These are phyloP conservation scores for Cryptosporidium sp. DNA, from an alignment of 169 alveolate genomes.

Conservation along the genomic window DNA sequence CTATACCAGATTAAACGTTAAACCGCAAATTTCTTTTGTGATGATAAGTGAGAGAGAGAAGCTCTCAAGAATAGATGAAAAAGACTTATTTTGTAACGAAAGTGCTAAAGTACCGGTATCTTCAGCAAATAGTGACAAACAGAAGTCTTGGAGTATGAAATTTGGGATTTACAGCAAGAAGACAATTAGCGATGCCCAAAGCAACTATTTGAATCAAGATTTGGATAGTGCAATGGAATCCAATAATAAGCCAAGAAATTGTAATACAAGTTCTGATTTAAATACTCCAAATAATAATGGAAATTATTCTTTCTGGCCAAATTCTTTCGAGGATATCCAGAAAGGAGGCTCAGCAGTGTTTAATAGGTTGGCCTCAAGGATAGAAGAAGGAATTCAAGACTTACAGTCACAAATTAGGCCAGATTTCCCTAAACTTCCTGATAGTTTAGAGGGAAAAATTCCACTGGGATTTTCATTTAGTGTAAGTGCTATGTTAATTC, in stretches of 20 bases:
- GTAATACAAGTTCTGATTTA: background rate
- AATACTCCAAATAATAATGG: background rate
- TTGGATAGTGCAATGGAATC: background rate
- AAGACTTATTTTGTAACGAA: background rate
- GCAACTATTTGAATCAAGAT: background rate
- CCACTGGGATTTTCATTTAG: constrained; percentile 71
- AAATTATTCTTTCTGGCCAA: constrained; percentile 61
- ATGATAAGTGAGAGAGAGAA: constrained; percentile 1
- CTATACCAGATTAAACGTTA: background rate
- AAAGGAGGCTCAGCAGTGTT: constrained; percentile 70
- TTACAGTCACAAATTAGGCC: constrained; percentile 62
- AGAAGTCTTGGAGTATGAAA: constrained; percentile 45
- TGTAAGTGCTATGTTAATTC: constrained; percentile 73
- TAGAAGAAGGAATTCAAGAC: constrained; percentile 75
- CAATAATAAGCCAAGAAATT: background rate
- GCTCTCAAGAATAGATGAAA: background rate
- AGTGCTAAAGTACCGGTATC: background rate
- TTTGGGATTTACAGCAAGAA: constrained; percentile 38
- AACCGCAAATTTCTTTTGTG: background rate
- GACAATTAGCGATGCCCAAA: background rate
- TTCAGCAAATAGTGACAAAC: constrained; percentile 5
- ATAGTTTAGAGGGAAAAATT: constrained; percentile 9
- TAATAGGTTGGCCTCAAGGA: constrained; percentile 60
- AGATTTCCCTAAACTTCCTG: constrained; percentile 66
- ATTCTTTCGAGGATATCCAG: constrained; percentile 58